Base-by-base conservation (phyloP, 306 rosid genomes). In the Quercus dentata region DNA sequence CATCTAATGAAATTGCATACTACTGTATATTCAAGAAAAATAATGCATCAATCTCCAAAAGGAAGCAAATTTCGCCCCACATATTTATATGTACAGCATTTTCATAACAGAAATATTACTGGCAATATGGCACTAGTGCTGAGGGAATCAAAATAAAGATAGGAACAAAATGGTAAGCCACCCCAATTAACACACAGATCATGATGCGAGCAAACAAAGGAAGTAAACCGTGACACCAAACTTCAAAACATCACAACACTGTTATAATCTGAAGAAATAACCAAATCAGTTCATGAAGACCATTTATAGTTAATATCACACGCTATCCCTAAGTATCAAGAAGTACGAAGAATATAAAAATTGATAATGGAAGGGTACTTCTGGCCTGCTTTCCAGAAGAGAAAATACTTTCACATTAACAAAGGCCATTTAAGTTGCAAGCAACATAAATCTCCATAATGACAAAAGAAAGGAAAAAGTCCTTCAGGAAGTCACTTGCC, bases 401-500 rank as follows among this genome's bases (percentile, higher is more conserved):
- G 69, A 28, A 33, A 65, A 65, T 21, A 31, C 25, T 67, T 28
- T 63, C 44, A 17, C 18, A 64, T 30, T 19, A 64, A 27, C 44
- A 64, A 14, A 64, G 70, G 46, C 70, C 21, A 64, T 15, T 64
- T 28, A 28, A 64, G 46, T 30, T 14, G 70, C 75, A 69, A 70
- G 80, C 84, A 84, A 74, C 33, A 67, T 33, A 12, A 31, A 67
- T 67, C 52, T 67, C 72, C 52, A 67, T 19, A 19, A 19, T 46
- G 38, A 62, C 2, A 79, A 71, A 74, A 61, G 31, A 69, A 65
- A 21, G 21, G 41, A 56, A 54, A 4, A 33, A 74, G 44, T 76
- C 23, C 6, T 69, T 75, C 21, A 58, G 52, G 33, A 74, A 51
- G 83, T 78, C 79, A 79, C 88, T 81, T 69, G 86, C 99, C 99